Percentiles rank a stretch among this genome's conserved stretches.
Evolutionary conservation across 805 yeast species (phyloP).

Genomic region (Cyberlindnera maritima): DNA sequence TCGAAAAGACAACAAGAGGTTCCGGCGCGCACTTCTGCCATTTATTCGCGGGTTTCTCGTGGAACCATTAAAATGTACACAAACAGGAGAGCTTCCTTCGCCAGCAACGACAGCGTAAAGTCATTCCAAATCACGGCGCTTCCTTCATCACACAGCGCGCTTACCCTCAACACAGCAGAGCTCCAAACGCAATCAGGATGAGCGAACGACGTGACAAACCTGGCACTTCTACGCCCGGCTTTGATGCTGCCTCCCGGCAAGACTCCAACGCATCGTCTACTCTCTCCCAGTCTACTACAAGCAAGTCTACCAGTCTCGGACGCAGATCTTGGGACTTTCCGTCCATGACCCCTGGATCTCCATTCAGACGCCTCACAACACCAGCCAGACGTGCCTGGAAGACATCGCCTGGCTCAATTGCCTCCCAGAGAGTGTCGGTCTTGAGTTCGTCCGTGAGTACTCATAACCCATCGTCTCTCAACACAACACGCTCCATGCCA

Average conservation of each 20-base stretch:
- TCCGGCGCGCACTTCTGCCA: slow-evolving; percentile 1
- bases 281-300: background rate
- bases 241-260: background rate
- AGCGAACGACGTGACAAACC: background rate
- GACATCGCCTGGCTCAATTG: background rate
- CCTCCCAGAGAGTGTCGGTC: background rate
- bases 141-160: background rate
- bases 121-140: background rate
- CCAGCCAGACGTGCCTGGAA: slow-evolving; percentile 10
- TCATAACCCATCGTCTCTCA: background rate
- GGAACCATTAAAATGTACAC: background rate
- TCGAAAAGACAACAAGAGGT: background rate
- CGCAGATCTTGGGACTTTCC: slow-evolving; percentile 26
- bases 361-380: slow-evolving; percentile 24
- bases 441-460: background rate
- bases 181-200: background rate
- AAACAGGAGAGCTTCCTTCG: background rate
- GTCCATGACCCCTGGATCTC: slow-evolving; percentile 18
- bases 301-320: slow-evolving; percentile 11
- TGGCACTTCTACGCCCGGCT: background rate
- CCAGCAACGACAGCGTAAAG: background rate
- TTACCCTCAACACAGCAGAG: background rate
- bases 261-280: background rate
- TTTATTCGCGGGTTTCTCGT: background rate
- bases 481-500: slow-evolving; percentile 1